A percentile compares a stretch with the other conserved stretches of the same genome.
Conservation (phyloP, 495 filamentous ascomycete genomes). For the Penicillium atrosanguineum region DNA sequence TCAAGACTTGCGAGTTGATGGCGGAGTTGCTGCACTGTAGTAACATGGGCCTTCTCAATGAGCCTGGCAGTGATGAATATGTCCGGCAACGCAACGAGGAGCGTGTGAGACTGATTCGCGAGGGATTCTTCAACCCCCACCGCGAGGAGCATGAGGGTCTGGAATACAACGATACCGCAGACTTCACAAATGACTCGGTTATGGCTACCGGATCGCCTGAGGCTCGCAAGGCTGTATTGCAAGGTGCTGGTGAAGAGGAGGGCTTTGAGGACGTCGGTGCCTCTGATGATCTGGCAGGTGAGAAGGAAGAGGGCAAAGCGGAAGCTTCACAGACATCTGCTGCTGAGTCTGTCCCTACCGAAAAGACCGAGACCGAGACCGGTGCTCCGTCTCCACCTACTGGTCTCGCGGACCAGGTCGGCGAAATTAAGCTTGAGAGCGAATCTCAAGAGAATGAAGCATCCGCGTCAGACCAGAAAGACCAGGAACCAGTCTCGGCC, state of each 20-base stretch:
- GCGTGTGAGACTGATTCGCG: conserved; percentile 70
- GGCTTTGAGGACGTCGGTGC: conserved; percentile 90
- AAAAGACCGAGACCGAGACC: conserved; percentile 15
- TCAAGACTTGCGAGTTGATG: conserved; percentile 99
- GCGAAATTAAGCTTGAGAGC: conserved; percentile 49
- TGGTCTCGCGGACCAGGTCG: conserved; percentile 50
- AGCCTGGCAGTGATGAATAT: conserved; percentile 84
- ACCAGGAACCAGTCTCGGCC: conserved; percentile 40
- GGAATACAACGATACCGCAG: conserved; percentile 49
- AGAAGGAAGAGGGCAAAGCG: conserved; percentile 49
- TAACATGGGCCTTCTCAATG: conserved; percentile 97
- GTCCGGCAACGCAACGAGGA: conserved; percentile 78
- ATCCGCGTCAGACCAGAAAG: conserved; percentile 7
- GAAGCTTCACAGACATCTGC: not conserved
- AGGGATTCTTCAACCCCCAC: conserved; percentile 52
- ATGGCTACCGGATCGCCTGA: conserved; percentile 40
- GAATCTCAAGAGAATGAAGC: conserved; percentile 15
- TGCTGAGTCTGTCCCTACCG: conserved; percentile 13
- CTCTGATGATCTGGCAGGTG: conserved; percentile 63
- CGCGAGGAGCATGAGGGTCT: conserved; percentile 40
- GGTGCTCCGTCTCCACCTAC: conserved; percentile 20
- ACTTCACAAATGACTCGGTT: conserved; percentile 39
- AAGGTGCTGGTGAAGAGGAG: conserved; percentile 79
- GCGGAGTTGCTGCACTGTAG: conserved; percentile 96
- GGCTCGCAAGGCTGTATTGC: conserved; percentile 43